These are phyloP conservation scores for Mortierella antarctica DNA, from an alignment of 192 early-diverging fungal genomes.

Conservation along the genomic window DNA sequence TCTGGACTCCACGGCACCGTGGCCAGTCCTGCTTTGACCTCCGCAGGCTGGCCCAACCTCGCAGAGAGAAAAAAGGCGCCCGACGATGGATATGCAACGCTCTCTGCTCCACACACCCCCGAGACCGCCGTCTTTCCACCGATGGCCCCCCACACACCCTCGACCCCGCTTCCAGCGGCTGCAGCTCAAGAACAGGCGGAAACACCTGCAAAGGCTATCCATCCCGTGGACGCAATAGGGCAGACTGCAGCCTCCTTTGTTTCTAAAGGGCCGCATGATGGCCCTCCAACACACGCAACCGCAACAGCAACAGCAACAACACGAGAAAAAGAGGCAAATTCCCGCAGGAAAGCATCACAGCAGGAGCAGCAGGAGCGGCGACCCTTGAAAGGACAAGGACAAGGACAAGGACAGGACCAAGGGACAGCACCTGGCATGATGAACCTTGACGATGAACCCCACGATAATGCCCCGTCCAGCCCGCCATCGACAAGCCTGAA, in stretches of 20 bases:
- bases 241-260: conserved; percentile 16
- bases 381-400: background rate
- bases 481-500: conserved; percentile 9
- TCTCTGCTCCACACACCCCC: background rate
- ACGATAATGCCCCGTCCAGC: conserved; percentile 1
- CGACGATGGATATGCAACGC: background rate
- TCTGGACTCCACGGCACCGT: too few species aligned
- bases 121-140: background rate
- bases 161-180: background rate
- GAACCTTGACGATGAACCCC: background rate
- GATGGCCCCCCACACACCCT: background rate
- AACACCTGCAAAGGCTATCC: background rate
- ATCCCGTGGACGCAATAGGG: background rate
- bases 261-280: conserved; percentile 17
- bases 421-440: background rate
- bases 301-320: conserved; percentile 8
- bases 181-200: background rate
- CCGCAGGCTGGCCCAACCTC: too few species aligned
- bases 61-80: too few species aligned
- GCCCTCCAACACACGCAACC: background rate
- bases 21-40: too few species aligned
- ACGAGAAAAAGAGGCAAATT: background rate
- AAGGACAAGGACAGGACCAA: background rate
- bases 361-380: background rate
- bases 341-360: background rate